These are phyloP conservation scores for Colletotrichum cordylinicola DNA, from an alignment of 2,329 filamentous ascomycete species.

Conservation along the genomic window DNA sequence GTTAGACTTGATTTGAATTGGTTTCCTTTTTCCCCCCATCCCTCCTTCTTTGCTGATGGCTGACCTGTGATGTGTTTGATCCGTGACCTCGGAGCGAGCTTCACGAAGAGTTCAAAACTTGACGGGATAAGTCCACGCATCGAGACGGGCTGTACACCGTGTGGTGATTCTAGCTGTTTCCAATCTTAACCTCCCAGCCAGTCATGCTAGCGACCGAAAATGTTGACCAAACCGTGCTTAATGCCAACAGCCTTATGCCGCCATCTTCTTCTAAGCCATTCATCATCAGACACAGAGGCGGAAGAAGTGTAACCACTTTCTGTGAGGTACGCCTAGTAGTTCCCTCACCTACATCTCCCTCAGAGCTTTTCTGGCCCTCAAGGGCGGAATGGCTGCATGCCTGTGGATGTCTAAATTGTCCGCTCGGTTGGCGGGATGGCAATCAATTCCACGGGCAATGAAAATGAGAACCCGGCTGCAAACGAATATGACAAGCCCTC, in stretches of 20 bases:
- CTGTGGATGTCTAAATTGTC: background rate
- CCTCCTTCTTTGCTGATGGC: background rate
- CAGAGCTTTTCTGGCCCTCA: background rate
- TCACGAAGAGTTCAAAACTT: background rate
- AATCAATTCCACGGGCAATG: background rate
- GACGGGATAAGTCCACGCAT: background rate
- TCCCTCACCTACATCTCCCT: background rate
- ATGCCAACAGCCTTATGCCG: background rate
- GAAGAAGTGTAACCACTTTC: background rate
- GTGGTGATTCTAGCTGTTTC: background rate
- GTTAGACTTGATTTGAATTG: background rate
- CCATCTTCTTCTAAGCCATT: background rate
- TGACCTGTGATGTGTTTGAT: background rate
- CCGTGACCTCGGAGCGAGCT: accelerated
- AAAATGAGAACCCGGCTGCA: background rate
- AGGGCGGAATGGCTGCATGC: background rate
- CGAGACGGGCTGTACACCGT: accelerated
- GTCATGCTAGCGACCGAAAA: background rate
- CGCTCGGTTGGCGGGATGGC: background rate
- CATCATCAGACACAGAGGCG: background rate
- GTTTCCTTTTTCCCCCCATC: background rate
- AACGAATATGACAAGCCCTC: background rate
- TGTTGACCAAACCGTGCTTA: background rate
- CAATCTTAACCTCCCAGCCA: background rate
- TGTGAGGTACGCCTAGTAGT: background rate